These are phyloP conservation scores for Leccinum longicurvipes DNA, from an alignment of 768 basidiomycete genomes.

Conservation along the genomic window DNA sequence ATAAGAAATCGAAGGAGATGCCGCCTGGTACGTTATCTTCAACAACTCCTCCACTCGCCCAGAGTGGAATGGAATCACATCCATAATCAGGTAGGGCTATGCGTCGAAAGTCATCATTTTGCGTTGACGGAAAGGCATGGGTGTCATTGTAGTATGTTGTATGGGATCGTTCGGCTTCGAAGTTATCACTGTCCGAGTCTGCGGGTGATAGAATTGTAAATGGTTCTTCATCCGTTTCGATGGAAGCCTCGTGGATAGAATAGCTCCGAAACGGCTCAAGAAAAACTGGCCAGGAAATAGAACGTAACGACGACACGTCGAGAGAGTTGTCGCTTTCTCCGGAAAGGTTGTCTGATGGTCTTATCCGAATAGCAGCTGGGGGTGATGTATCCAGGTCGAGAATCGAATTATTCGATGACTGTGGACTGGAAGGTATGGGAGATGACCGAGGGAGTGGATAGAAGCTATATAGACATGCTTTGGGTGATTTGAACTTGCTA, in stretches of 20 bases:
- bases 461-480: not conserved
- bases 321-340: not conserved
- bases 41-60: not conserved
- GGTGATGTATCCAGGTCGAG: slow-evolving; percentile 26
- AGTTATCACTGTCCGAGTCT: not conserved
- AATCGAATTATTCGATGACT: slow-evolving; percentile 12
- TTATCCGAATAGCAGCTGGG: not conserved
- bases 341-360: not conserved
- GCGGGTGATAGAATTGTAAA: not conserved
- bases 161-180: not conserved
- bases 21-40: not conserved
- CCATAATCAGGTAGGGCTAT: not conserved
- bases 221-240: not conserved
- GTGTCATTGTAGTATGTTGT: not conserved
- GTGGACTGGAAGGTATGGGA: slow-evolving; percentile 18
- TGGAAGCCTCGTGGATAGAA: not conserved
- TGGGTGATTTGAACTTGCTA: not conserved
- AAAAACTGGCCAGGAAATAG: not conserved
- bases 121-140: not conserved
- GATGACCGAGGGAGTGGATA: slow-evolving; percentile 22
- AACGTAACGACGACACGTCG: not conserved
- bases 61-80: not conserved
- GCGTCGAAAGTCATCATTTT: not conserved
- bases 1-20: slow-evolving; percentile 24
- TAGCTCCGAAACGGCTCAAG: not conserved